Conservation (phyloP, 2,329 filamentous ascomycete genomes). For the Sporothrix mexicana region DNA sequence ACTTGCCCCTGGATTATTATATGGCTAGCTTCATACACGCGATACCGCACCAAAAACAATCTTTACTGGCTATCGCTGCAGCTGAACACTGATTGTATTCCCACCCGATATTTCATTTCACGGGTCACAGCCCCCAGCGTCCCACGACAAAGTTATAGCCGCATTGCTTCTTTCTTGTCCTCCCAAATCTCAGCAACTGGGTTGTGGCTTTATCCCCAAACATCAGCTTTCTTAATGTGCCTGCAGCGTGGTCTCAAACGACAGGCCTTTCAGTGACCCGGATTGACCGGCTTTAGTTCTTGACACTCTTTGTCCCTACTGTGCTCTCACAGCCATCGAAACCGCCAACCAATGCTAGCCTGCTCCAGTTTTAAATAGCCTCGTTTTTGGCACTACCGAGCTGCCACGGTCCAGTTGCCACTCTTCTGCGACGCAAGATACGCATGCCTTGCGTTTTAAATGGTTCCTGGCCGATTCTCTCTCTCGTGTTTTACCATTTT, state of each 20-base stretch:
- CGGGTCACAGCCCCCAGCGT: background rate
- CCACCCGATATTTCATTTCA: background rate
- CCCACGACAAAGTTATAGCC: background rate
- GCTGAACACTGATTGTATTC: background rate
- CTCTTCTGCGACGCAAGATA: conserved; percentile 16
- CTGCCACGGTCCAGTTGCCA: conserved; percentile 8
- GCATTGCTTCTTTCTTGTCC: background rate
- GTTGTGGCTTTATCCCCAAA: background rate
- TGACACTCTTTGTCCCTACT: conserved; percentile 1
- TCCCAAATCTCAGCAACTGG: background rate
- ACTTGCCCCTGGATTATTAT: background rate
- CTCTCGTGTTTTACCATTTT: background rate
- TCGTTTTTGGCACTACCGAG: conserved; percentile 26
- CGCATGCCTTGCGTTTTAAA: background rate
- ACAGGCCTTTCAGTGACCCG: background rate
- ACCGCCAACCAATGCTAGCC: conserved; percentile 25
- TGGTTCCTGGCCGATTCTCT: background rate
- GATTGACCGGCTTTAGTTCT: conserved; percentile 8
- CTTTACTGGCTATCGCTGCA: background rate
- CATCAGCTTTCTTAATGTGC: background rate
- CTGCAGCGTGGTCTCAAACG: background rate
- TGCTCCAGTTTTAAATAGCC: conserved; percentile 30
- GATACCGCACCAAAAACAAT: background rate
- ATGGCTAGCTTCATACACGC: conserved; percentile 3
- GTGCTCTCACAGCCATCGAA: background rate